Base-by-base conservation (phyloP, 495 filamentous ascomycete genomes). In the Neurospora pannonica region DNA sequence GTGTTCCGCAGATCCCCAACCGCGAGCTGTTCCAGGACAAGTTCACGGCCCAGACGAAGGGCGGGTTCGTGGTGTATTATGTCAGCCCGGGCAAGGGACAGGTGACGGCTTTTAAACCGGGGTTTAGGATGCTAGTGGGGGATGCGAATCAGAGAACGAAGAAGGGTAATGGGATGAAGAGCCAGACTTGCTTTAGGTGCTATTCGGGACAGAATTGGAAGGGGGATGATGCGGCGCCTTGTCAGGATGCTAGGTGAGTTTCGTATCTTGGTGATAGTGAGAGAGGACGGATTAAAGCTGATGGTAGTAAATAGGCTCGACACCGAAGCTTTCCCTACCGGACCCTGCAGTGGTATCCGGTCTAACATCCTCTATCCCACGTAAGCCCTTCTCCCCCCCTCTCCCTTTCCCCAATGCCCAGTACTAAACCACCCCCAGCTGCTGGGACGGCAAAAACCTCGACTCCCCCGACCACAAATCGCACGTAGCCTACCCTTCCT, bases 391-490 rank as follows among this genome's bases (percentile, higher is more conserved):
- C 87, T 19, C 87, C 89, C 86, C 93, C 93, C 81, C 24, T 5
- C 2, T 10, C n/a, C 43, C 43, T 2, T 48, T 48, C 3, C 43
- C n/a, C n/a, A n/a, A n/a, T n/a, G n/a, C n/a, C n/a, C n/a, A n/a
- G n/a, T n/a, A n/a, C n/a, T n/a, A n/a, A n/a, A n/a, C n/a, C n/a
- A n/a, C n/a, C n/a, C n/a, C n/a, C n/a, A 84, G 80, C 46, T 88
- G 86, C 82, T 88, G 87, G 86, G 83, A 87, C 74, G 85, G 86
- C 77, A 83, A 83, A 76, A 86, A 88, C 78, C 77, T 87, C n/a
- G 89, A 92, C 82, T 83, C 82, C n/a, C 80, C 85, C 43, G 86
- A 91, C 81, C 89, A 92, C 84, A 87, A 88, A 82, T 85, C 85
- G 31, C 90, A 92, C 79, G 85, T 92, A 72, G 81, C 87, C 37